Conservation (phyloP, 2,329 filamentous ascomycete genomes). For the Graphilbum ipis-grandicollis region DNA sequence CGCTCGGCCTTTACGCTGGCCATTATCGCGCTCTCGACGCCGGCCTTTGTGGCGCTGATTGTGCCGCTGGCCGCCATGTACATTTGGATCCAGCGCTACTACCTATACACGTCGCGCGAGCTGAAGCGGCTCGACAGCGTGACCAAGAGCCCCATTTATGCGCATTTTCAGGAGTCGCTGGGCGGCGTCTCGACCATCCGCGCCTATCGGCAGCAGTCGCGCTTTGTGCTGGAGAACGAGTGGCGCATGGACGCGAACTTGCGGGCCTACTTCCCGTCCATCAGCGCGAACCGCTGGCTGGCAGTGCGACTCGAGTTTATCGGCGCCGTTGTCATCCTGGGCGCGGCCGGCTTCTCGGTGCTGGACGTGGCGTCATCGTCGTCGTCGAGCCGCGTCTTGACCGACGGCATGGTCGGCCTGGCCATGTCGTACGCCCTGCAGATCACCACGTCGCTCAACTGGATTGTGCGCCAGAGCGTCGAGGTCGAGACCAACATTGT, state of each 20-base stretch:
- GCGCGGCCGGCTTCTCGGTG: constrained; percentile 70
- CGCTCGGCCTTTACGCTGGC: constrained; percentile 68
- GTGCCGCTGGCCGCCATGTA: constrained; percentile 69
- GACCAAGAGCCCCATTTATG: constrained; percentile 88
- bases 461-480: constrained; percentile 96
- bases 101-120: constrained; percentile 87
- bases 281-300: constrained; percentile 88
- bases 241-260: constrained; percentile 94
- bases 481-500: constrained; percentile 99
- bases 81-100: constrained; percentile 90
- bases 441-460: constrained; percentile 94
- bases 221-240: constrained; percentile 88
- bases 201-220: constrained; percentile 73
- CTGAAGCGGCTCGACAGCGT: constrained; percentile 92
- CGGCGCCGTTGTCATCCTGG: constrained; percentile 81
- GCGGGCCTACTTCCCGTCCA: constrained; percentile 86
- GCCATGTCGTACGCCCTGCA: constrained; percentile 95
- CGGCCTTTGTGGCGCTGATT: constrained; percentile 64
- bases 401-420: constrained; percentile 67
- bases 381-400: constrained; percentile 44
- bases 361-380: constrained; percentile 64
- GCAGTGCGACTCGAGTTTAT: constrained; percentile 91
- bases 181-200: constrained; percentile 90
- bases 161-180: constrained; percentile 94
- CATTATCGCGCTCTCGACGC: constrained; percentile 69